These are phyloP conservation scores for Solanum rostratum DNA, from an alignment of 257 asterid genomes.

Conservation along the genomic window DNA sequence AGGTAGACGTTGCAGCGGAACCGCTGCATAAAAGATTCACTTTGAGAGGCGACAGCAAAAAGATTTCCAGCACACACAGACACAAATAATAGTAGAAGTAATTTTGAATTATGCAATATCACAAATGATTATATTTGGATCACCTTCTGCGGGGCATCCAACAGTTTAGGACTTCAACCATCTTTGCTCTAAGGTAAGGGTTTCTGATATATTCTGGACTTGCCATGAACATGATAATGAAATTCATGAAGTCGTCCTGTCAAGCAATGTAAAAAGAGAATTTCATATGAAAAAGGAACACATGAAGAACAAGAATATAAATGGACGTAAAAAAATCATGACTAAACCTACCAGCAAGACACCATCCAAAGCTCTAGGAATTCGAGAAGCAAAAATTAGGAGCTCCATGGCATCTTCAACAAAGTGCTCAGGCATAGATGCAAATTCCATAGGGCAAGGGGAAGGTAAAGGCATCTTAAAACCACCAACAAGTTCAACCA, in stretches of 20 bases:
- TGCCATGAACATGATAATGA: slow-evolving; percentile 98
- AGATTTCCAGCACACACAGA: neutral
- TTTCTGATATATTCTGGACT: slow-evolving; percentile 85
- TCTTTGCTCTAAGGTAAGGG: slow-evolving; percentile 96
- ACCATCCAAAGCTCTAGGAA: slow-evolving; percentile 96
- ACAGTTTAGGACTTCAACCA: slow-evolving; percentile 97
- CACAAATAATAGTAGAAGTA: neutral
- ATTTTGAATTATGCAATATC: neutral
- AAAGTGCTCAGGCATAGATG: slow-evolving; percentile 91
- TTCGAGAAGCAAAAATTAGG: slow-evolving; percentile 87
- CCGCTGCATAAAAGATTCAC: slow-evolving; percentile 39
- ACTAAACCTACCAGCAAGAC: slow-evolving; percentile 48
- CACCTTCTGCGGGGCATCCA: slow-evolving; percentile 98
- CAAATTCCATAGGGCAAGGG: slow-evolving; percentile 81
- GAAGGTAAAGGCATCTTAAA: slow-evolving; percentile 81
- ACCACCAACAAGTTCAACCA: slow-evolving; percentile 79
- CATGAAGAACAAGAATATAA: neutral
- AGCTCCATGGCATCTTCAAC: slow-evolving; percentile 96
- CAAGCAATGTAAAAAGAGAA: slow-evolving; percentile 3
- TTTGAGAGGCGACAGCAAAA: neutral
- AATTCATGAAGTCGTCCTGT: slow-evolving; percentile 96
- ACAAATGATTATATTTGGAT: neutral
- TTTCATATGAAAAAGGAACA: neutral
- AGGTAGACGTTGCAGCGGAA: slow-evolving; percentile 69
- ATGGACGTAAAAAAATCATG: neutral